Evolutionary conservation across 129 eudicot genomes (phyloP), one percentile per base, ranked within the genome.

Genomic region (Dittrichia graveolens): DNA sequence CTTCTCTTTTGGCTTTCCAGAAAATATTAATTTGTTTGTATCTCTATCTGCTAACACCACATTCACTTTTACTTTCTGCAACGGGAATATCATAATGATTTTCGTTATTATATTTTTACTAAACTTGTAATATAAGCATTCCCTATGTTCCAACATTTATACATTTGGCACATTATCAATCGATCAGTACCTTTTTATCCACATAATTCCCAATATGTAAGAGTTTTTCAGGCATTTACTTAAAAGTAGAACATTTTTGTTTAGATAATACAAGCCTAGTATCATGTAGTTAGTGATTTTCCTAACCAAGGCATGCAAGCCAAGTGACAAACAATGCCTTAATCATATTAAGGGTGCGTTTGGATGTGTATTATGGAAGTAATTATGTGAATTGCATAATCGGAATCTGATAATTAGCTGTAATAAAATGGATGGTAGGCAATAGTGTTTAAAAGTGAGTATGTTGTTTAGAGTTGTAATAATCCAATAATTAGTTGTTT

Each of bases 1-100:
- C 76, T 88, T 86, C 83, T 95, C 99, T 80, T 81, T 90, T 18
- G 85, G 91, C 74, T 69, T 88, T 57, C 81, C 70, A 47, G 97
- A 91, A 82, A 95, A 86, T 84, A 91, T 84, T 42, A 95, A 90
- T 82, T 67, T 86, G 64, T 91, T 82, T 15, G 94, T 79, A 37
- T 72, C 83, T 82, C 85, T 86, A 72, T 91, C 99, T 35, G 92
- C 99, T 75, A 84, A 79, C 18, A 81, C 76, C 58, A 85, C 96
- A 74, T 86, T 81, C 52, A 86, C 96, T 79, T 67, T 86, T 58
- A 90, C 72, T 76, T 55, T 92, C 99, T 95, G 85, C 85, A 76
- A 71, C 9, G 1, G 12, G 8, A 71, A 71, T 19, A 72, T 63
- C 14, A 48, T 50, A 24, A 43, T 44, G 34, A 43, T 40, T 15